Percentiles rank a stretch among this genome's conserved stretches.
phyloP scores from a whole-genome alignment of 2,329 filamentous ascomycete genomes.

The Sporothrix schenckii region DNA sequence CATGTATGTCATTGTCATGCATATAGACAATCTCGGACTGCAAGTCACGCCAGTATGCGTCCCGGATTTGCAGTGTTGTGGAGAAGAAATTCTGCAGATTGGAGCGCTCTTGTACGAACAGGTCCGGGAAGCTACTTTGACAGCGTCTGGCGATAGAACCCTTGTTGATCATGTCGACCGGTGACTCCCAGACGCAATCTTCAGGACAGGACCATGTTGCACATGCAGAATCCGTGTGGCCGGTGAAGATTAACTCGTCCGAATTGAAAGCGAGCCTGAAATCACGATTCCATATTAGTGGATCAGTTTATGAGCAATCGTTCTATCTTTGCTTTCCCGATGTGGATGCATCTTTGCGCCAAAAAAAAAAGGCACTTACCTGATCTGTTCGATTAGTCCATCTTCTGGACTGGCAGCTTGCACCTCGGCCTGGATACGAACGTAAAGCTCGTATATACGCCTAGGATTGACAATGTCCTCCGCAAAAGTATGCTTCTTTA shows the following conservation, averaged over 20 bases:
- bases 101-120: neutral
- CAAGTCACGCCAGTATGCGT: conserved; percentile 18
- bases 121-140: neutral
- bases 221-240: neutral
- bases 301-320: neutral
- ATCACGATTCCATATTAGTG: conserved; percentile 37
- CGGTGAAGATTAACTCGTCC: neutral
- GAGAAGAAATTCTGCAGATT: conserved; percentile 22
- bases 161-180: neutral
- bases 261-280: neutral
- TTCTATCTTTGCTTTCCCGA: no score
- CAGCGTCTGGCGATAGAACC: neutral
- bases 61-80: neutral
- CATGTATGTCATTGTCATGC: neutral
- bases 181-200: conserved; percentile 24
- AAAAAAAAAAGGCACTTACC: conserved; percentile 25
- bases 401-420: neutral
- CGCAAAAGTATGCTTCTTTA: neutral
- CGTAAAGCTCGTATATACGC: conserved; percentile 22
- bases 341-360: no score
- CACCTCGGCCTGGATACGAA: conserved; percentile 17
- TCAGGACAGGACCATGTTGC: neutral
- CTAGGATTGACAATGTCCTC: neutral
- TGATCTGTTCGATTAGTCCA: neutral
- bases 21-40: neutral